Conservation (phyloP, 495 filamentous ascomycete species). For the Amphirosellinia nigrospora region DNA sequence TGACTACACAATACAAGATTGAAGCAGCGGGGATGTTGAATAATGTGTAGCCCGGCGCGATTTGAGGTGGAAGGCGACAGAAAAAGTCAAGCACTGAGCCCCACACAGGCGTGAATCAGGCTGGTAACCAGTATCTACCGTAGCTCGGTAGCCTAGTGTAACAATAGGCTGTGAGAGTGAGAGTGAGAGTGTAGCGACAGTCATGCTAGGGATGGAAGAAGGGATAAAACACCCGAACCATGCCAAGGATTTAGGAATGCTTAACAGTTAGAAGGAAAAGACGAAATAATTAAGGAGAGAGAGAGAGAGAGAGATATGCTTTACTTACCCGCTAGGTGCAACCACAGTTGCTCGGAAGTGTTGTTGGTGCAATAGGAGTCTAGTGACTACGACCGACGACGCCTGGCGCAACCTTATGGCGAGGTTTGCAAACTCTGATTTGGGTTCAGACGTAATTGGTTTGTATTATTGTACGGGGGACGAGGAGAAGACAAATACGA, state of each 20-base stretch:
- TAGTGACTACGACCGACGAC: not conserved
- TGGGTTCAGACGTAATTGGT: not conserved
- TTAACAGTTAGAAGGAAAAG: not conserved
- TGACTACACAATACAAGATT: not conserved
- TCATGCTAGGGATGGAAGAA: not conserved
- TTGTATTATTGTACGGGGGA: not conserved
- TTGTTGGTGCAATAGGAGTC: not conserved
- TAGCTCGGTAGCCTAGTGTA: conserved; percentile 1
- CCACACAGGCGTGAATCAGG: conserved; percentile 33
- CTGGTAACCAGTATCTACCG: conserved; percentile 18
- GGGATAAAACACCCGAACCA: not conserved
- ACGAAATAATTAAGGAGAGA: not conserved
- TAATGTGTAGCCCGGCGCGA: conserved; percentile 20
- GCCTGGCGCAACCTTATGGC: not conserved
- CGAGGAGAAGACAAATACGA: not conserved
- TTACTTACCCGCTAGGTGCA: conserved; percentile 1
- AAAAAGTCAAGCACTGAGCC: conserved; percentile 30
- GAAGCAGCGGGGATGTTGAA: conserved; percentile 9
- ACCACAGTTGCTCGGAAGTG: not conserved
- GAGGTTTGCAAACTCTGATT: not conserved
- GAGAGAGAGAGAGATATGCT: not conserved
- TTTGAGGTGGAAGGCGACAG: conserved; percentile 30
- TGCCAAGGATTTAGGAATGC: not conserved
- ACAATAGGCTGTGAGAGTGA: conserved; percentile 3
- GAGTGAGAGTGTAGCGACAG: no score